These are phyloP conservation scores for Suhomyces bolitotheri DNA, from an alignment of 1,139 yeast species.

Conservation along the genomic window DNA sequence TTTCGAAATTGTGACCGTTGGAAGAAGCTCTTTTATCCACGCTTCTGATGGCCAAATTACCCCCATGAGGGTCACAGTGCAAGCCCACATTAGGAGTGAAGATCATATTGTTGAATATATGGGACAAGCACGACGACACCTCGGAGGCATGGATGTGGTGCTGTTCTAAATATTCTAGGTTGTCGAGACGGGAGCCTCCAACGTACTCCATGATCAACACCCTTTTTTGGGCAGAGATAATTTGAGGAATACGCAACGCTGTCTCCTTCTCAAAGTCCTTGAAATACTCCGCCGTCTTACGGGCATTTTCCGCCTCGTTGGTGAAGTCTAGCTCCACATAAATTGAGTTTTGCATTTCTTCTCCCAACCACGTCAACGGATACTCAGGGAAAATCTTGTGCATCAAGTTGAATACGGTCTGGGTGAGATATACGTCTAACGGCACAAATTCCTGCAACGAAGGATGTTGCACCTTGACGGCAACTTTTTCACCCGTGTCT, in stretches of 20 bases:
- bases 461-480: conserved; percentile 95
- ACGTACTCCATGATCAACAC: conserved; percentile 87
- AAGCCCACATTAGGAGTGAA: conserved; percentile 89
- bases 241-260: conserved; percentile 76
- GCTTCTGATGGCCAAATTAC: conserved; percentile 80
- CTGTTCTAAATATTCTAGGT: conserved; percentile 59
- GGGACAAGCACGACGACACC: conserved; percentile 83
- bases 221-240: conserved; percentile 65
- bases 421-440: conserved; percentile 77
- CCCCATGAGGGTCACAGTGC: conserved; percentile 99
- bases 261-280: conserved; percentile 55
- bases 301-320: conserved; percentile 83
- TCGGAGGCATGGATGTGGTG: conserved; percentile 71
- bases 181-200: conserved; percentile 80
- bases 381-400: conserved; percentile 87
- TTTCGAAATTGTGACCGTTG: conserved; percentile 79
- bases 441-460: conserved; percentile 86
- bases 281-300: conserved; percentile 67
- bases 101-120: conserved; percentile 91
- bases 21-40: conserved; percentile 24
- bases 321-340: conserved; percentile 86
- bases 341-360: conserved; percentile 82
- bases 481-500: conserved; percentile 69
- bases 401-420: conserved; percentile 71
- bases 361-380: conserved; percentile 91